phyloP scores from a whole-genome alignment of 1,284 basidiomycete genomes.

The Cryptococcus neoformans region DNA sequence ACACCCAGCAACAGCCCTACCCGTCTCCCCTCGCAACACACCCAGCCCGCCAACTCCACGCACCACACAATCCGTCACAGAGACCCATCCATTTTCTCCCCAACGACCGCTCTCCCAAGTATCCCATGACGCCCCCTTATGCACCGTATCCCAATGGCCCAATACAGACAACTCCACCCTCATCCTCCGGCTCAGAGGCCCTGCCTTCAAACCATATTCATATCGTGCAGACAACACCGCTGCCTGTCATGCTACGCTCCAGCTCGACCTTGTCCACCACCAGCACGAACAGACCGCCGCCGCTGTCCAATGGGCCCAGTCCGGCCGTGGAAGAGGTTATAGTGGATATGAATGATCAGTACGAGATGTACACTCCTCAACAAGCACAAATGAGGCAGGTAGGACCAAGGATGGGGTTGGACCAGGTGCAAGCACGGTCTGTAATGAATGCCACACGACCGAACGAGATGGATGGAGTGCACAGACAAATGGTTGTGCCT shows the following conservation, averaged over 20 bases:
- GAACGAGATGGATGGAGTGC: too few species aligned
- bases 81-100: neutral
- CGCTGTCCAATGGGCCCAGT: conserved; percentile 11
- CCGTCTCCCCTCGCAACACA: conserved; percentile 1
- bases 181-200: neutral
- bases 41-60: neutral
- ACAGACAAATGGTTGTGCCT: too few species aligned
- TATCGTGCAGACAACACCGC: conserved; percentile 8
- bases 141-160: neutral
- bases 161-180: neutral
- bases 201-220: conserved; percentile 12
- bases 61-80: conserved; percentile 1
- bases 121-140: neutral
- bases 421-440: too few species aligned
- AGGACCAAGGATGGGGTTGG: too few species aligned
- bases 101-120: neutral
- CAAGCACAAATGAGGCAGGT: neutral
- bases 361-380: neutral
- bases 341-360: conserved; percentile 3
- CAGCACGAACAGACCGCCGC: conserved; percentile 4
- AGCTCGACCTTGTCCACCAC: conserved; percentile 8
- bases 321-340: conserved; percentile 6
- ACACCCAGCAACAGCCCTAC: neutral
- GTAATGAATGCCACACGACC: too few species aligned
- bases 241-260: conserved; percentile 4